phyloP scores from a whole-genome alignment of 768 basidiomycete genomes.

The Amanita rimosa region DNA sequence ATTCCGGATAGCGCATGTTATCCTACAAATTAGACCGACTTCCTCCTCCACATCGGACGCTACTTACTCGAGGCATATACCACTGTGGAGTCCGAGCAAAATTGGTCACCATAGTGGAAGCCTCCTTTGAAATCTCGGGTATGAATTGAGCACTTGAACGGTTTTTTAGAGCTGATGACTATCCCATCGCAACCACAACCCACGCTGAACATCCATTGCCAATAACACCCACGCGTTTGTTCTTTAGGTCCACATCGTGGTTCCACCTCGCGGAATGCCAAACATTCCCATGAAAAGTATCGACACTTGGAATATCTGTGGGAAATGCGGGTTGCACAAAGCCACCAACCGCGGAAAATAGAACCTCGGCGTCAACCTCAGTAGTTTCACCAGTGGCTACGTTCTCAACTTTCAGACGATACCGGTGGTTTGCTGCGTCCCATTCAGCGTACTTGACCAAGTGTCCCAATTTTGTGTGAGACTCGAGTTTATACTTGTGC shows the following conservation, averaged over 20 bases:
- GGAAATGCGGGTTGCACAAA: constrained; percentile 37
- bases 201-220: constrained; percentile 56
- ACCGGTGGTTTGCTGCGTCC: constrained; percentile 30
- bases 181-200: constrained; percentile 10
- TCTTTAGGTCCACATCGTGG: constrained; percentile 37
- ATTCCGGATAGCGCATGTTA: constrained; percentile 29
- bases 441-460: constrained; percentile 30
- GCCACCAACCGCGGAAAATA: constrained; percentile 40
- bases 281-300: constrained; percentile 33
- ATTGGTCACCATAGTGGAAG: constrained; percentile 39
- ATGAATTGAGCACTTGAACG: constrained; percentile 44
- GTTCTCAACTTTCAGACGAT: constrained; percentile 28
- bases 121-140: constrained; percentile 39
- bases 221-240: constrained; percentile 47
- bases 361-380: constrained; percentile 26
- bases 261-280: constrained; percentile 51
- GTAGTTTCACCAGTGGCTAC: constrained; percentile 22
- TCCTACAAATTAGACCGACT: constrained; percentile 14
- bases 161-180: neutral
- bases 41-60: neutral
- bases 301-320: constrained; percentile 28
- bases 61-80: constrained; percentile 39
- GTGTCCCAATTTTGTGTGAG: constrained; percentile 30
- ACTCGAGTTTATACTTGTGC: constrained; percentile 29
- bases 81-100: constrained; percentile 53